Percentiles rank a stretch among this genome's conserved stretches.
phyloP scores from a whole-genome alignment of 2,329 filamentous ascomycete species.

The Pyrenochaeta sp. region DNA sequence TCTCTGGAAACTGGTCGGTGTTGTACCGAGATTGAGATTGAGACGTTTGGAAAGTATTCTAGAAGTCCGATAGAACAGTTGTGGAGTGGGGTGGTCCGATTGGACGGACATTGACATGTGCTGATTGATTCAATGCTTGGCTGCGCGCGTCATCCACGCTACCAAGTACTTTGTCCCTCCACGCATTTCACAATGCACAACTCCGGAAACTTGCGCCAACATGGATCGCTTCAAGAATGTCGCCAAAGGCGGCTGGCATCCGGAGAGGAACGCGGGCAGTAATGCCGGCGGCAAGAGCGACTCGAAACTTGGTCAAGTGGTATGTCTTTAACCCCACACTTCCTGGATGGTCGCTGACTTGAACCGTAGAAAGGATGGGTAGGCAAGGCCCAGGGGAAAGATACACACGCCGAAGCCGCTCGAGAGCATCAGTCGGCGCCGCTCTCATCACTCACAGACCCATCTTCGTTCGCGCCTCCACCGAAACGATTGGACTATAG shows the following conservation, averaged over 20 bases:
- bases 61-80: neutral
- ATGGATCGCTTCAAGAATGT: constrained; percentile 41
- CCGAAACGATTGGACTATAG: constrained; percentile 69
- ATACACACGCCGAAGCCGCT: constrained; percentile 46
- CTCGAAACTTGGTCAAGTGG: constrained; percentile 61
- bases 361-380: constrained; percentile 63
- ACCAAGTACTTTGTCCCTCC: neutral
- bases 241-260: constrained; percentile 60
- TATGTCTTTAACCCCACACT: constrained; percentile 50
- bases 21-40: too few relatives aligned
- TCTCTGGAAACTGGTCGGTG: too few relatives aligned
- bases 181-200: constrained; percentile 1
- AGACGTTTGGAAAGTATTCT: neutral
- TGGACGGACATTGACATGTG: neutral
- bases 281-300: constrained; percentile 46
- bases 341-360: constrained; percentile 12
- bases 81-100: too few relatives aligned
- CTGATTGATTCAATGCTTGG: neutral
- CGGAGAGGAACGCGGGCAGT: constrained; percentile 33
- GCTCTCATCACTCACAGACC: constrained; percentile 75
- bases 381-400: constrained; percentile 58
- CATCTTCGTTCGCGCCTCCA: constrained; percentile 78
- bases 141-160: neutral
- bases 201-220: neutral
- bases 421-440: constrained; percentile 66